Percentiles rank a stretch among this genome's conserved stretches.
phyloP scores from a whole-genome alignment of 768 basidiomycete species.

The Boletales sp. region DNA sequence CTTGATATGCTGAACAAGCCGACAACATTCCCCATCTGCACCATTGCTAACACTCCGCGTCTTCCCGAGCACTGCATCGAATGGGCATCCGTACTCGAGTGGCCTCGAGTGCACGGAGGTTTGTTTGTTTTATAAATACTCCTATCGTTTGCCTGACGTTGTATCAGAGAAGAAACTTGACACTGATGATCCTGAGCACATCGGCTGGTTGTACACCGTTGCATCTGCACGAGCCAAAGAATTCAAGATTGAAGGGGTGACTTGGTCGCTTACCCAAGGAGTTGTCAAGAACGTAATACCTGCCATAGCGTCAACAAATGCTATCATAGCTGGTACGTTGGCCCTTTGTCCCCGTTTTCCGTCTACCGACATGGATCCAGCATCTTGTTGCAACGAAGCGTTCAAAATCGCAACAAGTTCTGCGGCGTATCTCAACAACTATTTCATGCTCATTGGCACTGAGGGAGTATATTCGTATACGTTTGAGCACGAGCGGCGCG shows the following conservation, averaged over 20 bases:
- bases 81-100: conserved; percentile 98
- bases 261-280: conserved; percentile 96
- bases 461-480: conserved; percentile 97
- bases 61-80: conserved; percentile 99
- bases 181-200: conserved; percentile 96
- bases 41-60: conserved; percentile 97
- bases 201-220: conserved; percentile 83
- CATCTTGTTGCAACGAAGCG: conserved; percentile 97
- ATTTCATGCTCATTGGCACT: conserved; percentile 97
- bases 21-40: conserved; percentile 96
- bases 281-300: conserved; percentile 99
- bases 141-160: conserved; percentile 1
- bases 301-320: conserved; percentile 97
- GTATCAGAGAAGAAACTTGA: conserved; percentile 83
- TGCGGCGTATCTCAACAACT: conserved; percentile 93
- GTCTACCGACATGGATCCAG: conserved; percentile 35
- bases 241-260: conserved; percentile 97
- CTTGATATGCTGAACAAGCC: conserved; percentile 98
- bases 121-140: conserved; percentile 6
- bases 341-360: neutral
- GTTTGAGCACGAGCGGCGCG: conserved; percentile 89
- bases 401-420: conserved; percentile 98
- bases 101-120: conserved; percentile 94
- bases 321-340: conserved; percentile 85
- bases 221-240: conserved; percentile 84